Evolutionary conservation across 768 basidiomycete genomes (phyloP), one percentile per base, ranked within the genome.

Genomic region (Tremella mesenterica): DNA sequence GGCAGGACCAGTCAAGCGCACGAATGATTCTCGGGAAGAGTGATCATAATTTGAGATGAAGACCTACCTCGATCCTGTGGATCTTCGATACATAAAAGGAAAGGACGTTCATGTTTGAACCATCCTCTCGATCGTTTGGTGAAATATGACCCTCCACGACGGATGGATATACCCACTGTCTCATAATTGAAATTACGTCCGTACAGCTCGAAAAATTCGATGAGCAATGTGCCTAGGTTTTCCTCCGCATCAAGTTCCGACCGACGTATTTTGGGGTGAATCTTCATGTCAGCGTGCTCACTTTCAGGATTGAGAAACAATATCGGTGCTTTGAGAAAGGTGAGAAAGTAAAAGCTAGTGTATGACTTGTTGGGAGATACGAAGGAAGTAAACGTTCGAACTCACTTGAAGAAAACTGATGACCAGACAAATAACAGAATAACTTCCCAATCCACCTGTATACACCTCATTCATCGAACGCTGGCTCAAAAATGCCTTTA

Each of bases 181-280:
- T 85, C 81, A 61, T 89, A 95, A 72, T 92, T 91, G 80, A 96
- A 97, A 71, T 83, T 83, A 45, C 79, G 77, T 14, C 92, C 93
- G 71, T 97, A 97, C 12, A 93, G 78, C 77, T 97, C 92, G 67
- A 97, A 95, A 70, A 97, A 96, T 73, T 99, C 95, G 78, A 96
- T 81, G 41, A 95, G 79, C 50, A 99, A 76, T n/a, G 92, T 86
- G 1, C 95, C 95, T 9, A 97, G 78, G 66, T 97, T 97, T 63
- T 81, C 78, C 60, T 83, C 82, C 0, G 90, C 82, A 61, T 92
- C 83, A 26, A 99, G 88, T 73, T 92, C 88, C 0, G 83, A 86
- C 50, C 81, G 74, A 34, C 92, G 83, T 55, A 97, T 83, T 72
- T 92, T 93, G 1, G 95, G 95, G 64, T 99, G 95, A 80, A 95